These are phyloP conservation scores for Aspergillus avenaceus DNA, from an alignment of 495 filamentous ascomycete genomes.

Conservation along the genomic window DNA sequence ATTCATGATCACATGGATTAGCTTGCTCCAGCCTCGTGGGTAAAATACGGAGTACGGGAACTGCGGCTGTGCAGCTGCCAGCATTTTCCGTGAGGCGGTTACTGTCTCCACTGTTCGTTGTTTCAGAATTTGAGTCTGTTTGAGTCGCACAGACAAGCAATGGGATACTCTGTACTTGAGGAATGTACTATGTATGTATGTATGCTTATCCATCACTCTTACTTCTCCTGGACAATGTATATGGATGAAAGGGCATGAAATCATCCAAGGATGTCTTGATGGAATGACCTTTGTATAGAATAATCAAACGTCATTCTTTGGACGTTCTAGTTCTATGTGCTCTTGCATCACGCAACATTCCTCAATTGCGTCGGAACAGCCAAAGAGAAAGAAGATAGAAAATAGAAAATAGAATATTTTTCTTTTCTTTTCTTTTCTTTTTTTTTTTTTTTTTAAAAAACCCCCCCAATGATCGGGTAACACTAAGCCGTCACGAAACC, in stretches of 20 bases:
- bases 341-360: neutral
- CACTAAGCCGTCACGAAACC: neutral
- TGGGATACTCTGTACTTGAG: neutral
- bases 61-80: slow-evolving; percentile 1
- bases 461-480: too few species aligned
- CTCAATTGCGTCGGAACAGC: neutral
- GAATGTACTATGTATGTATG: neutral
- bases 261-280: neutral
- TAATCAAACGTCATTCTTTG: neutral
- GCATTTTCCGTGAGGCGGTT: neutral
- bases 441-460: too few species aligned
- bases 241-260: neutral
- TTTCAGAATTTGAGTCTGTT: neutral
- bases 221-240: too few species aligned
- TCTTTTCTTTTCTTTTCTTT: too few species aligned
- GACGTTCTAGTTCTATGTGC: too few species aligned
- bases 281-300: neutral
- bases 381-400: too few species aligned
- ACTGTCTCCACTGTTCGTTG: neutral
- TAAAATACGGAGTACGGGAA: neutral
- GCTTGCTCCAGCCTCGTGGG: neutral
- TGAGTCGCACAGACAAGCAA: neutral
- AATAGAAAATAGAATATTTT: too few species aligned
- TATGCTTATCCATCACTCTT: neutral
- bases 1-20: too few species aligned